Conservation (phyloP, 768 basidiomycete species). For the Tylopilus felleus region DNA sequence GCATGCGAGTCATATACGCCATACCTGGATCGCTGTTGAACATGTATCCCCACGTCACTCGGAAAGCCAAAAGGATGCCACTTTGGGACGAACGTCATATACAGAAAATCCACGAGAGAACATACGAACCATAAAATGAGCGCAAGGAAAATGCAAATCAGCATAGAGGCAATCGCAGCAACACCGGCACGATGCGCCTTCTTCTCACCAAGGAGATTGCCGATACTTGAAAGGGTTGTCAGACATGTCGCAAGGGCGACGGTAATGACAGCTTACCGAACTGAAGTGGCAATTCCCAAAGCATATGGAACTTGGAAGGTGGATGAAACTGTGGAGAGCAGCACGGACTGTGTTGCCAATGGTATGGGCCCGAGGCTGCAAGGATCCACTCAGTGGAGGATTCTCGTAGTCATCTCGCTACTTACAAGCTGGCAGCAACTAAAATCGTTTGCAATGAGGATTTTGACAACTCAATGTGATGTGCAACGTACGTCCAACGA, state of each 20-base stretch:
- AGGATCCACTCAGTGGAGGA: constrained; percentile 15
- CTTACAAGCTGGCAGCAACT: constrained; percentile 56
- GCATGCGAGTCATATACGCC: background rate
- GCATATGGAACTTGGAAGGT: constrained; percentile 84
- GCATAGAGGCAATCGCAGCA: constrained; percentile 60
- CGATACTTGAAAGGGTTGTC: constrained; percentile 50
- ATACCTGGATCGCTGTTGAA: constrained; percentile 67
- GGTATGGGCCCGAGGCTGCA: constrained; percentile 71
- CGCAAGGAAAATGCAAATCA: constrained; percentile 61
- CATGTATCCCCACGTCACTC: constrained; percentile 65
- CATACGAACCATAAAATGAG: constrained; percentile 52
- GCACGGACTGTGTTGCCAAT: constrained; percentile 85
- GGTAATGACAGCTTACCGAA: constrained; percentile 50
- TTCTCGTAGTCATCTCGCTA: background rate
- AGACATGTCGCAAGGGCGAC: background rate
- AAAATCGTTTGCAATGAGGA: constrained; percentile 2
- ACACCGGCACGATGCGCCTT: constrained; percentile 69
- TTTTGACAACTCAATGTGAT: background rate
- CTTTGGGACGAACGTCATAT: constrained; percentile 29
- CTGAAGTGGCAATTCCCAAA: constrained; percentile 76
- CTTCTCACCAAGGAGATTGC: constrained; percentile 83
- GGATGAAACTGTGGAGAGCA: constrained; percentile 69
- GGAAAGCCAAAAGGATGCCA: constrained; percentile 53
- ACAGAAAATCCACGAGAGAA: background rate
- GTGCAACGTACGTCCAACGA: constrained; percentile 47